A percentile compares a stretch with the other conserved stretches of the same genome.
Conservation (phyloP, 495 filamentous ascomycete species). For the Acidiella bohemica region DNA sequence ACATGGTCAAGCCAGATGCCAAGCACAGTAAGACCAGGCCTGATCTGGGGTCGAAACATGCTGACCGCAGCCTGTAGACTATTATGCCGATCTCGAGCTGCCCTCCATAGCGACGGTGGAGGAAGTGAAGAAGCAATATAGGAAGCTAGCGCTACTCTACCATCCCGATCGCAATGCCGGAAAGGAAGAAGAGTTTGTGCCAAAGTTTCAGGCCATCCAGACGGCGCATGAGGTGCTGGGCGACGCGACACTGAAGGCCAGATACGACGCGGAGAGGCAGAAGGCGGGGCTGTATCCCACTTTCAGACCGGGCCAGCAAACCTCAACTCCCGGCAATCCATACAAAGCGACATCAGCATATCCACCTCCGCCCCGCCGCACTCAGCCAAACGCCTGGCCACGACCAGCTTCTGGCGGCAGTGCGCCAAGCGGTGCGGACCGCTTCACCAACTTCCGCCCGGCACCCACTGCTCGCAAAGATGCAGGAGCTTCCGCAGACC, state of each 20-base stretch:
- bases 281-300: constrained; percentile 23
- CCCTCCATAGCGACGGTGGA: constrained; percentile 44
- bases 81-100: constrained; percentile 75
- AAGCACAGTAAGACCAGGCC: constrained; percentile 20
- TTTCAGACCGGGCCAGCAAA: neutral
- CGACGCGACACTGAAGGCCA: constrained; percentile 50
- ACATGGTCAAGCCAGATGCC: constrained; percentile 63
- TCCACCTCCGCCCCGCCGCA: constrained; percentile 27
- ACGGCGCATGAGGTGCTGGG: constrained; percentile 70
- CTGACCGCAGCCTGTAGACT: constrained; percentile 57
- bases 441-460: constrained; percentile 26
- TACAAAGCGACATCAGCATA: constrained; percentile 14
- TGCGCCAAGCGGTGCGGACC: constrained; percentile 24
- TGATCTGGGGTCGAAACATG: neutral
- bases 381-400: constrained; percentile 24
- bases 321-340: constrained; percentile 13
- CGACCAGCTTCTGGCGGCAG: constrained; percentile 10
- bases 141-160: constrained; percentile 69
- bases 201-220: constrained; percentile 76
- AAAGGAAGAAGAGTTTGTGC: constrained; percentile 57
- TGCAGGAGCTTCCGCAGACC: constrained; percentile 34
- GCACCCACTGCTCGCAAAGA: constrained; percentile 32
- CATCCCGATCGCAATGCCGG: constrained; percentile 88
- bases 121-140: constrained; percentile 77
- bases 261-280: constrained; percentile 65